Evolutionary conservation across 1,284 basidiomycete species (phyloP).

Genomic region (Rhodotorula sp.): DNA sequence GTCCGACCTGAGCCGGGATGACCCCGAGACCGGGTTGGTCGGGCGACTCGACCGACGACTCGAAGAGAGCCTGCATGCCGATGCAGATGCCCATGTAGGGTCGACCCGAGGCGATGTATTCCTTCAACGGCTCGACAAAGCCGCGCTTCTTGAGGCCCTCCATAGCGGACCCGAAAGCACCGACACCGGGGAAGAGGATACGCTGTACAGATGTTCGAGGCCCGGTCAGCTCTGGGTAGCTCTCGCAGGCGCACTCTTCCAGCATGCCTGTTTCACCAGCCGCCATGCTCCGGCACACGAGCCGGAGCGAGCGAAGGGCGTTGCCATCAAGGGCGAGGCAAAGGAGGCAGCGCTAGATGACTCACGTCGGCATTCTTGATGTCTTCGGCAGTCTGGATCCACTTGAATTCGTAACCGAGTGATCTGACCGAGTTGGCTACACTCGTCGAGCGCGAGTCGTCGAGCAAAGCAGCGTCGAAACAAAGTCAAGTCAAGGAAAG

Average conservation of each 20-base stretch:
- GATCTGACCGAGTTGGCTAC: conserved; percentile 81
- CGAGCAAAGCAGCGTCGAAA: background rate
- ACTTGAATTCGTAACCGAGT: conserved; percentile 85
- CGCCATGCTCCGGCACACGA: accelerated
- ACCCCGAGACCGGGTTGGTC: conserved; percentile 64
- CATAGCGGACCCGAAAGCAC: conserved; percentile 87
- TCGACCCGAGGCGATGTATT: conserved; percentile 82
- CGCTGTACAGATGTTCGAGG: conserved; percentile 58
- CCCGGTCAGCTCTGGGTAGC: background rate
- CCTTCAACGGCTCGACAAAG: conserved; percentile 73
- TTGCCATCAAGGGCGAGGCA: no score
- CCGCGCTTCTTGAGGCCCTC: conserved; percentile 70
- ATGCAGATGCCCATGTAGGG: conserved; percentile 93
- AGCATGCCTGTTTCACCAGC: background rate
- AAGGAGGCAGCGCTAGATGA: conserved; percentile 35
- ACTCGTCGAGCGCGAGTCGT: background rate
- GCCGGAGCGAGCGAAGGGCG: no score
- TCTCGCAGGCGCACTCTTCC: background rate
- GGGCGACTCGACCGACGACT: conserved; percentile 74
- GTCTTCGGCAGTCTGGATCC: conserved; percentile 82
- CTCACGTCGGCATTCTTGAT: conserved; percentile 86
- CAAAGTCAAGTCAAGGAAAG: background rate
- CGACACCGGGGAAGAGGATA: conserved; percentile 98
- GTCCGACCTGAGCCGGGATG: conserved; percentile 67
- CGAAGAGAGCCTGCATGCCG: conserved; percentile 93